Percentiles rank a stretch among this genome's conserved stretches.
These are phyloP conservation scores for Colletotrichum sp. DNA, from an alignment of 2,329 filamentous ascomycete species.

Conservation along the genomic window DNA sequence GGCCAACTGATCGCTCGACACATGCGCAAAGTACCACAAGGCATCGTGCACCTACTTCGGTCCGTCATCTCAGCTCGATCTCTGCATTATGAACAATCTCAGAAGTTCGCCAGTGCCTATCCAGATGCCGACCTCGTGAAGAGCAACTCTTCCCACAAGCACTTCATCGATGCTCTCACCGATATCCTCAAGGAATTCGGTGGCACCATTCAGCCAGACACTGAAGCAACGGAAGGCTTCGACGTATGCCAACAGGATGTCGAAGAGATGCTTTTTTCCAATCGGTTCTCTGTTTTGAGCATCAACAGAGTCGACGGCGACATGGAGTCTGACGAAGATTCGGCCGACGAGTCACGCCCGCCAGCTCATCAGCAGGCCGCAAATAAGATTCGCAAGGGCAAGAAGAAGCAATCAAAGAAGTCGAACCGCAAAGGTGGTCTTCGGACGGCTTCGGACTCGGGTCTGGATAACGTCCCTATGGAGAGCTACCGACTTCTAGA, in stretches of 20 bases:
- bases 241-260: neutral
- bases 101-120: constrained; percentile 32
- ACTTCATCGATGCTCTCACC: constrained; percentile 46
- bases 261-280: neutral
- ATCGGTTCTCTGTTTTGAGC: neutral
- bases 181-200: constrained; percentile 40
- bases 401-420: constrained; percentile 12
- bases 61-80: constrained; percentile 42
- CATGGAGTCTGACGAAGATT: neutral
- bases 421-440: neutral
- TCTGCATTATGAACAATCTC: constrained; percentile 31
- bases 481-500: constrained; percentile 50
- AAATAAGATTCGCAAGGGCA: constrained; percentile 19
- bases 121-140: constrained; percentile 39
- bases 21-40: constrained; percentile 32
- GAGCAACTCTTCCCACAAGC: constrained; percentile 44
- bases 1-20: constrained; percentile 44
- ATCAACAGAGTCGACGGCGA: neutral
- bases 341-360: neutral
- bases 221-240: neutral
- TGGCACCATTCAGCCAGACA: constrained; percentile 28
- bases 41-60: constrained; percentile 40
- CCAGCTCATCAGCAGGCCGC: neutral
- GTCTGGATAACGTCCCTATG: constrained; percentile 40
- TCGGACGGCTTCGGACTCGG: constrained; percentile 1